Evolutionary conservation across 2,329 filamentous ascomycete genomes (phyloP).

Genomic region (Paracamarosporium sp.): DNA sequence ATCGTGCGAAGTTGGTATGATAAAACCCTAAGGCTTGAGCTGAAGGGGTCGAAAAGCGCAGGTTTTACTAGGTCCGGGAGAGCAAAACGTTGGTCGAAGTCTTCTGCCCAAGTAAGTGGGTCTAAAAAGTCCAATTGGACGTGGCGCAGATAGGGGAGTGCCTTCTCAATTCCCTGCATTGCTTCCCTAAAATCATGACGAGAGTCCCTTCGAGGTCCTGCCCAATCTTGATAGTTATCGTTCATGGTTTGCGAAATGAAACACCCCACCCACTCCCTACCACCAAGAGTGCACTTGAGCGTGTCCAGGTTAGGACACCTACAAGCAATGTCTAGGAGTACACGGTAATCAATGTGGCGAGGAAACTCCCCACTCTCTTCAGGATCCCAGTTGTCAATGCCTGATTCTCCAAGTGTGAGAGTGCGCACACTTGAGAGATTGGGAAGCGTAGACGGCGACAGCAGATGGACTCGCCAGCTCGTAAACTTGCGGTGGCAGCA

Average conservation of each 20-base stretch:
- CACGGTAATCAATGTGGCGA: background rate
- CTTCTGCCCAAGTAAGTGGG: no score
- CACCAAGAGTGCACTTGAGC: background rate
- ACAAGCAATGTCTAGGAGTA: background rate
- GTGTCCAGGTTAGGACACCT: background rate
- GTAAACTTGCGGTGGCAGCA: background rate
- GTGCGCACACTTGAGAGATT: background rate
- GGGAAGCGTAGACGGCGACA: background rate
- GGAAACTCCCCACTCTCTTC: background rate
- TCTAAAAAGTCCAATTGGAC: no score
- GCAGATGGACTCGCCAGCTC: background rate
- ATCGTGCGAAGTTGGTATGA: background rate
- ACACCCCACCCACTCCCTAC: background rate
- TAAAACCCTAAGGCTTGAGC: background rate
- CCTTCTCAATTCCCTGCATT: background rate
- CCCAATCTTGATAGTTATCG: background rate
- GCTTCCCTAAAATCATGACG: background rate
- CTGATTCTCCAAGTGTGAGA: background rate
- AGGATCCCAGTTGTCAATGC: background rate
- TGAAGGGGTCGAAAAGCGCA: background rate
- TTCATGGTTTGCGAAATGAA: background rate
- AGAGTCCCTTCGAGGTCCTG: background rate
- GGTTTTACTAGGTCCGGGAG: background rate
- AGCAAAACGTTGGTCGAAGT: background rate
- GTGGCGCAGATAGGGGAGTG: background rate